phyloP scores from a whole-genome alignment of 2,329 filamentous ascomycete species.

The Penicillium sp. region DNA sequence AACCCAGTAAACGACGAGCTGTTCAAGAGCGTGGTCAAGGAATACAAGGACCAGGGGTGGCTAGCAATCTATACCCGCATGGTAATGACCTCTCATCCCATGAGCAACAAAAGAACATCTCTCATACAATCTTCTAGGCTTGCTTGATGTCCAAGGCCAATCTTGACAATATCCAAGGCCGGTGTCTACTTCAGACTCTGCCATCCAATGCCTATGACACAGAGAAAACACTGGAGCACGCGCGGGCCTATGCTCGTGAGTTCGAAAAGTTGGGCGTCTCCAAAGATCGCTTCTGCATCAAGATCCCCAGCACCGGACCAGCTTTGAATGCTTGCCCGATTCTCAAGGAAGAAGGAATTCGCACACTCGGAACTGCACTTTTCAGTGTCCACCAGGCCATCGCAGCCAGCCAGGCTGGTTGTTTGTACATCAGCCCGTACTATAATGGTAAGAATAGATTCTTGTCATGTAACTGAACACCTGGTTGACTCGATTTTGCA shows the following conservation, averaged over 20 bases:
- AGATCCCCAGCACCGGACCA: conserved; percentile 56
- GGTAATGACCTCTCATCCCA: conserved; percentile 26
- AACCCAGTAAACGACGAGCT: conserved; percentile 50
- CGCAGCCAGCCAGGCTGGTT: conserved; percentile 54
- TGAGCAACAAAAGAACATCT: background rate
- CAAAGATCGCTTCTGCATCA: conserved; percentile 56
- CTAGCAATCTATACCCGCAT: conserved; percentile 55
- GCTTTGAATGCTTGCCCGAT: conserved; percentile 52
- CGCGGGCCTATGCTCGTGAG: conserved; percentile 52
- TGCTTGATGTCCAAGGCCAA: conserved; percentile 54
- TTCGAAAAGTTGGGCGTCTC: conserved; percentile 52
- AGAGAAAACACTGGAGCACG: conserved; percentile 52
- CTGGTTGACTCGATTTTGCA: background rate
- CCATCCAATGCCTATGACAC: conserved; percentile 53
- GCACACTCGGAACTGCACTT: conserved; percentile 54
- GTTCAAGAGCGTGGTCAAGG: conserved; percentile 47
- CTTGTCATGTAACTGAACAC: background rate
- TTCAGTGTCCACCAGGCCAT: conserved; percentile 56
- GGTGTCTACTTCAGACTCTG: conserved; percentile 55
- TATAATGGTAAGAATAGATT: conserved; percentile 48
- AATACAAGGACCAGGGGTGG: conserved; percentile 53
- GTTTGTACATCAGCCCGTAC: conserved; percentile 56
- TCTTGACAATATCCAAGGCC: conserved; percentile 51
- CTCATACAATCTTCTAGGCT: conserved; percentile 33
- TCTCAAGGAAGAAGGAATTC: conserved; percentile 51